A percentile compares a stretch with the other conserved stretches of the same genome.
These are phyloP conservation scores for Linum tenue DNA, from an alignment of 345 rosid species.

Conservation along the genomic window DNA sequence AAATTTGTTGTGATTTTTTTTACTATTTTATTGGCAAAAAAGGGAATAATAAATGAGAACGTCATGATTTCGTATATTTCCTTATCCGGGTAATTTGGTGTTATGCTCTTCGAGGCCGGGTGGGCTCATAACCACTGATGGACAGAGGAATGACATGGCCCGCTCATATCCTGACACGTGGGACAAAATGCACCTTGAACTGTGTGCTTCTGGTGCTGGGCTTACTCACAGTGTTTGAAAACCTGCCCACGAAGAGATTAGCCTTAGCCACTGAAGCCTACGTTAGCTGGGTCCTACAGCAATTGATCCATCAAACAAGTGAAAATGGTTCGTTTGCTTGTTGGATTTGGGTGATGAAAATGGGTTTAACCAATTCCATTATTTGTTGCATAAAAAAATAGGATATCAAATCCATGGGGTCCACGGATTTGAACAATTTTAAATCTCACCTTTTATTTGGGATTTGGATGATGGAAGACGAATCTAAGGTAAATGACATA, in stretches of 20 bases:
- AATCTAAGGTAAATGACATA: too few species aligned
- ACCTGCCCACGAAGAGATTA: background rate
- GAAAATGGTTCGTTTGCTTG: too few species aligned
- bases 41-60: background rate
- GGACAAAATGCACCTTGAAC: background rate
- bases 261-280: background rate
- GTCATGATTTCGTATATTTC: background rate
- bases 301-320: too few species aligned
- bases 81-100: constrained; percentile 1
- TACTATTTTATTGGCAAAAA: background rate
- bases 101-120: background rate
- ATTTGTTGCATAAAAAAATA: too few species aligned
- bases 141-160: background rate
- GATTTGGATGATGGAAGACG: too few species aligned
- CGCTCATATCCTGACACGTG: background rate
- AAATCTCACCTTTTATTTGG: too few species aligned
- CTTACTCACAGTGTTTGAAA: background rate
- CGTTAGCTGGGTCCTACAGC: too few species aligned
- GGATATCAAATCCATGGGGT: too few species aligned
- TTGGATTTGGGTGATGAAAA: too few species aligned
- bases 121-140: background rate
- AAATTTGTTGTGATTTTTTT: background rate
- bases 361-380: too few species aligned
- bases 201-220: background rate
- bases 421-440: too few species aligned